phyloP scores from a whole-genome alignment of 129 eudicot genomes.

The Helichrysum umbraculigerum region DNA sequence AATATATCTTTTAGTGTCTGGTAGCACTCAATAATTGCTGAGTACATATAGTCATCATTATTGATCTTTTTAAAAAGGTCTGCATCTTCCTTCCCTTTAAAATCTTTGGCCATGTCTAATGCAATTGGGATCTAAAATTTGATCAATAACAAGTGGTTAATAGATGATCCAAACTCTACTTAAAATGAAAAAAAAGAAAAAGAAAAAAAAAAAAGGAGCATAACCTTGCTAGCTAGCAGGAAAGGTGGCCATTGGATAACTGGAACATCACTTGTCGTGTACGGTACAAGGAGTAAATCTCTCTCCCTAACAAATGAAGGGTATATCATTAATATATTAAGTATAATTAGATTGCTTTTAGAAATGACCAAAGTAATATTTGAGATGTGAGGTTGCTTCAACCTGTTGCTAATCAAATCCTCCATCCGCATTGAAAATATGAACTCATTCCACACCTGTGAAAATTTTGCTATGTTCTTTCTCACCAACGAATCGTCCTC shows the following conservation, averaged over 20 bases:
- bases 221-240: conserved; percentile 98
- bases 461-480: conserved; percentile 82
- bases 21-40: conserved; percentile 90
- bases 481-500: conserved; percentile 64
- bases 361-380: not conserved
- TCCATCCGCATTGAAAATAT: conserved; percentile 84
- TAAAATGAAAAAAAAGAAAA: conserved; percentile 2
- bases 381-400: conserved; percentile 18
- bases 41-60: conserved; percentile 80
- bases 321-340: not conserved
- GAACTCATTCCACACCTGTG: conserved; percentile 99
- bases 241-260: conserved; percentile 99
- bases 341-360: not conserved
- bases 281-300: conserved; percentile 97
- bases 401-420: conserved; percentile 93
- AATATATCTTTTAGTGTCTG: conserved; percentile 70
- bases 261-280: conserved; percentile 60
- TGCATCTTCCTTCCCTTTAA: conserved; percentile 72
- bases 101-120: conserved; percentile 97
- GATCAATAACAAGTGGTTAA: conserved; percentile 24
- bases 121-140: conserved; percentile 87
- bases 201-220: conserved; percentile 13
- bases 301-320: conserved; percentile 57
- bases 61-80: conserved; percentile 81
- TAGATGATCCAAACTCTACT: conserved; percentile 12